phyloP scores from a whole-genome alignment of 768 basidiomycete species.

The Cubamyces sp. region DNA sequence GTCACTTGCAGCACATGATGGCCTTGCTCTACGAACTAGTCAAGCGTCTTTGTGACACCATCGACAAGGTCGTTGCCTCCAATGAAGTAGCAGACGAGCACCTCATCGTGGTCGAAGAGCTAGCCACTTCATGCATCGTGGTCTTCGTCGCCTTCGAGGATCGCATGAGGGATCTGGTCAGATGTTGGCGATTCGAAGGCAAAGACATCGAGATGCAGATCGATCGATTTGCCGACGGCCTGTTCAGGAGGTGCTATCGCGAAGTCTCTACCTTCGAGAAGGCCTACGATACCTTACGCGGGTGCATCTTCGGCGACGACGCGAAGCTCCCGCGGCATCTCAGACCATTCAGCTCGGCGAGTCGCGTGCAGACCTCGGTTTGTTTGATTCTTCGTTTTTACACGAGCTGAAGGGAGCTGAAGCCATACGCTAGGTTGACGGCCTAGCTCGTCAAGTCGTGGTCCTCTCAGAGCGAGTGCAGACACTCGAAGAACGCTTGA shows the following conservation, averaged over 20 bases:
- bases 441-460: neutral
- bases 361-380: neutral
- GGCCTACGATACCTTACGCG: neutral
- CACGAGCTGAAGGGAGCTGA: neutral
- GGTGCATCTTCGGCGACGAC: neutral
- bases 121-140: conserved; percentile 12
- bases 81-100: neutral
- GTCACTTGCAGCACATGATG: conserved; percentile 12
- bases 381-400: neutral
- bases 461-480: neutral
- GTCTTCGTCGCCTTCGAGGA: conserved; percentile 16
- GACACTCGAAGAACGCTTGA: neutral
- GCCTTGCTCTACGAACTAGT: conserved; percentile 8
- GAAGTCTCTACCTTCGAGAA: neutral
- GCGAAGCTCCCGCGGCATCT: conserved; percentile 2
- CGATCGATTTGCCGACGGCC: conserved; percentile 17
- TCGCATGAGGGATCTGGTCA: conserved; percentile 7
- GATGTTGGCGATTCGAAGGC: conserved; percentile 17
- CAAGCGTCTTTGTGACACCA: neutral
- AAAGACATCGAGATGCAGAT: conserved; percentile 15
- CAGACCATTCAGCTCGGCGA: neutral
- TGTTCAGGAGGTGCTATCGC: conserved; percentile 10
- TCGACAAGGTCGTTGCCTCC: neutral
- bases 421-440: neutral
- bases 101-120: conserved; percentile 1